These are phyloP conservation scores for Zalaria sp. DNA, from an alignment of 2,329 filamentous ascomycete genomes.

Conservation along the genomic window DNA sequence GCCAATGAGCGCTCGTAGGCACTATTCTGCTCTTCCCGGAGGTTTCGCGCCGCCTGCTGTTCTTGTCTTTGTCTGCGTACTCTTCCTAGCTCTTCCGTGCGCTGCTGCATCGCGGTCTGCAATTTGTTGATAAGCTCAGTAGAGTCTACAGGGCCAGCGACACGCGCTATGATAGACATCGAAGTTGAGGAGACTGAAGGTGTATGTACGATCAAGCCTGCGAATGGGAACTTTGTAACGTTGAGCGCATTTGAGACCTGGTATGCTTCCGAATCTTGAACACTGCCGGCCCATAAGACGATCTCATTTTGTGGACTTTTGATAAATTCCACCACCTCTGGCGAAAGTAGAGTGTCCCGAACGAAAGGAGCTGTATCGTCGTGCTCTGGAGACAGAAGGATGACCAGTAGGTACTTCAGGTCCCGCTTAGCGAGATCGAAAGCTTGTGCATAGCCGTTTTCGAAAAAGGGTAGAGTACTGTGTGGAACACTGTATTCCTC, in stretches of 20 bases:
- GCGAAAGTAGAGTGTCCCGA: slow-evolving; percentile 64
- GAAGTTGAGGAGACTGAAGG: slow-evolving; percentile 69
- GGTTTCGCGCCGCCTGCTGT: slow-evolving; percentile 63
- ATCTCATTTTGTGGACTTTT: slow-evolving; percentile 64
- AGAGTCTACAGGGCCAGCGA: slow-evolving; percentile 57
- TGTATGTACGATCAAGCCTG: slow-evolving; percentile 73
- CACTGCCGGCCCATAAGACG: slow-evolving; percentile 83
- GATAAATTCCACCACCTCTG: slow-evolving; percentile 60
- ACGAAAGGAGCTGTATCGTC: slow-evolving; percentile 79
- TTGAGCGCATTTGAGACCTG: slow-evolving; percentile 78
- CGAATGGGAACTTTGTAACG: slow-evolving; percentile 87
- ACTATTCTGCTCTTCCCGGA: slow-evolving; percentile 80
- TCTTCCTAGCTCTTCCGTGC: slow-evolving; percentile 59
- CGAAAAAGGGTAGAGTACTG: slow-evolving; percentile 60
- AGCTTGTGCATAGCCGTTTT: slow-evolving; percentile 83
- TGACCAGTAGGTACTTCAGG: slow-evolving; percentile 77
- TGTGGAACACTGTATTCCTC: slow-evolving; percentile 63
- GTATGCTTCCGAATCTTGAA: slow-evolving; percentile 86
- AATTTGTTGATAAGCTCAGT: slow-evolving; percentile 64
- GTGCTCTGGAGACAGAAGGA: slow-evolving; percentile 84
- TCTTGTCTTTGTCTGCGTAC: slow-evolving; percentile 65
- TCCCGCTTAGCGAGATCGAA: slow-evolving; percentile 83
- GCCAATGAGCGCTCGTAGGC: slow-evolving; percentile 89
- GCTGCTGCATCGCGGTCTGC: slow-evolving; percentile 56
- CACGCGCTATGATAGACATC: slow-evolving; percentile 78